These are phyloP conservation scores for Mytilinidion resinicola DNA, from an alignment of 495 filamentous ascomycete species.

Conservation along the genomic window DNA sequence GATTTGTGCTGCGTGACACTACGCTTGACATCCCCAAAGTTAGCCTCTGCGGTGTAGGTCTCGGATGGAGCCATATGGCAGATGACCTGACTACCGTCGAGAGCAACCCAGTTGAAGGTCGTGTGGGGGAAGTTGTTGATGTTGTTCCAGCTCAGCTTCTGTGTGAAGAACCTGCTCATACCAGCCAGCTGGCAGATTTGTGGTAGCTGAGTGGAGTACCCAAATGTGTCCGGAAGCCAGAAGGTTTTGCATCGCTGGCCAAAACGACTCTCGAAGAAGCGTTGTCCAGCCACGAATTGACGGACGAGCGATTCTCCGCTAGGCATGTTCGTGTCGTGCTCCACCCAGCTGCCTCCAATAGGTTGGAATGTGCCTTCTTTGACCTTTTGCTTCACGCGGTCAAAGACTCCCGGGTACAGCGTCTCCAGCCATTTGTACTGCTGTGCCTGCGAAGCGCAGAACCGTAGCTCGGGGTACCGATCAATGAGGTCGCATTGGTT, in stretches of 20 bases:
- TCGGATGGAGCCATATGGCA: constrained; percentile 95
- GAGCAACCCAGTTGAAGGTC: constrained; percentile 94
- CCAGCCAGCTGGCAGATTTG: constrained; percentile 86
- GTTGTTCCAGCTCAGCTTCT: constrained; percentile 95
- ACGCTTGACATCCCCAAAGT: constrained; percentile 91
- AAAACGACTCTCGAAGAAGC: constrained; percentile 91
- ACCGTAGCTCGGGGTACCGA: constrained; percentile 87
- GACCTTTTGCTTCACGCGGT: constrained; percentile 84
- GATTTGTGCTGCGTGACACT: constrained; percentile 93
- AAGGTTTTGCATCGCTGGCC: constrained; percentile 84
- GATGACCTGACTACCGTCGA: constrained; percentile 91
- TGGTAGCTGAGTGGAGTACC: constrained; percentile 89
- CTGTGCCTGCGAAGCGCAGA: constrained; percentile 86
- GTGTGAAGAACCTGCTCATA: constrained; percentile 94
- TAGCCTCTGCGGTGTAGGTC: constrained; percentile 89
- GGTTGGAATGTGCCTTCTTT: constrained; percentile 87
- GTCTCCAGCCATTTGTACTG: constrained; percentile 97
- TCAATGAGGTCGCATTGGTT: constrained; percentile 94
- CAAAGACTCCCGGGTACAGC: constrained; percentile 78
- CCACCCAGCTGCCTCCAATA: constrained; percentile 96
- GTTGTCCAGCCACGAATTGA: constrained; percentile 93
- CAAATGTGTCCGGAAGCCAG: constrained; percentile 97
- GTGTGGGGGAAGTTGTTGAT: constrained; percentile 99
- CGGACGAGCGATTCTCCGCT: constrained; percentile 89
- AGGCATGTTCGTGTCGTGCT: constrained; percentile 96